Evolutionary conservation across 2,329 filamentous ascomycete species (phyloP).

Genomic region (Aspergillus sp.): DNA sequence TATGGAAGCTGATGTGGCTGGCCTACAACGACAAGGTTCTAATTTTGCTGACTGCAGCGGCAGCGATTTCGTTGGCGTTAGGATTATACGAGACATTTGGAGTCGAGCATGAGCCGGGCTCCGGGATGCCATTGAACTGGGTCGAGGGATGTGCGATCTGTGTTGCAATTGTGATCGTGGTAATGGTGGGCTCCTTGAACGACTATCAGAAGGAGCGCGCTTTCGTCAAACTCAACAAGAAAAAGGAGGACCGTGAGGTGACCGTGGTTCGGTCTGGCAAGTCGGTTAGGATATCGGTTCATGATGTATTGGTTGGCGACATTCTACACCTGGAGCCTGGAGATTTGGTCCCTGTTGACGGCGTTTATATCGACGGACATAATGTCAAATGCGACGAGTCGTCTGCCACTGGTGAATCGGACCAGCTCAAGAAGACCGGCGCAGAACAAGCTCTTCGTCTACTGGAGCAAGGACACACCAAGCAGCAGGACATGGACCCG

Average conservation of each 20-base stretch:
- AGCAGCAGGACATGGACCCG: slow-evolving; percentile 59
- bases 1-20: slow-evolving; percentile 69
- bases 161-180: slow-evolving; percentile 72
- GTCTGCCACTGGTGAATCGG: slow-evolving; percentile 73
- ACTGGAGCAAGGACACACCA: slow-evolving; percentile 61
- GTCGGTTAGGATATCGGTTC: slow-evolving; percentile 66
- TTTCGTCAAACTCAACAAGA: slow-evolving; percentile 76
- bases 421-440: slow-evolving; percentile 66
- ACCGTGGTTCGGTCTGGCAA: slow-evolving; percentile 74
- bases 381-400: slow-evolving; percentile 72
- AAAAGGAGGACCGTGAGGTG: slow-evolving; percentile 73
- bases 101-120: slow-evolving; percentile 18
- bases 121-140: slow-evolving; percentile 61
- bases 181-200: slow-evolving; percentile 72
- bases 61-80: slow-evolving; percentile 68
- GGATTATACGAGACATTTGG: slow-evolving; percentile 58
- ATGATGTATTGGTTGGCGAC: slow-evolving; percentile 72
- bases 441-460: slow-evolving; percentile 65
- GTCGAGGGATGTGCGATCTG: slow-evolving; percentile 80
- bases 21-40: slow-evolving; percentile 77
- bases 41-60: slow-evolving; percentile 66
- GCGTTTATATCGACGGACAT: slow-evolving; percentile 67
- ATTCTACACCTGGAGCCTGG: slow-evolving; percentile 72
- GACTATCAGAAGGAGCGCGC: slow-evolving; percentile 81
- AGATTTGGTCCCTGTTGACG: slow-evolving; percentile 70